Base-by-base conservation (phyloP, 805 yeast genomes). In the Jamesozyma hellenica region DNA sequence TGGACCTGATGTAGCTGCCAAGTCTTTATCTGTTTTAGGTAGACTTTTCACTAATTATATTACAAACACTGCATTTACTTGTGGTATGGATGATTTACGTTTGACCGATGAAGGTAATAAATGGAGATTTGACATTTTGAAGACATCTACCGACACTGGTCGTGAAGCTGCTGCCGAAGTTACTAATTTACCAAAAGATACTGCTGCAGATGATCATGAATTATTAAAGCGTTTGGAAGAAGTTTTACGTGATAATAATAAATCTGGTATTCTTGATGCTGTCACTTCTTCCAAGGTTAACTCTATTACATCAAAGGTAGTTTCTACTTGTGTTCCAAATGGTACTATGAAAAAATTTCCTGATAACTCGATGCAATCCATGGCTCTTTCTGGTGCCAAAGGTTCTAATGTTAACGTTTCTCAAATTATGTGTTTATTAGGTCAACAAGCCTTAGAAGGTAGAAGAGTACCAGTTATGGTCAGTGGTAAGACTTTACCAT, bases 401-500 rank as follows among this genome's bases (percentile, higher is more conserved):
- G 99, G 99, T 59, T 92, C 98, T 21, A 85, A 84, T 53, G 99
- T 92, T 50, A 92, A 92, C 56, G 97, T 92, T 49, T 90, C 98
- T 30, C 99, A 92, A 70, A 94, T 92, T 67, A 94, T 94, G 98
- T 92, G 99, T 76, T 71, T 94, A 56, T 74, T 92, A 49, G 99
- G 99, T 37, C 99, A 92, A 67, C 99, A 92, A 68, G 97, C 97
- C 33, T 73, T 92, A 55, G 99, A 92, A 70, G 99, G 99, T 66
- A 80, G 97, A 65, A 82, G 99, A 72, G 98, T 92, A 17, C 99
- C 99, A 14, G 94, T 90, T 34, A 92, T 92, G 99, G 96, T 92
- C 23, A 80, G 94, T 50, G 99, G 99, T 61, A 92, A 92, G 66
- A 83, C 97, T 0, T 71, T 92, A 44, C 99, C 99, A 16, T 82